Conservation (phyloP, 768 basidiomycete genomes). For the Kwoniella sp. region DNA sequence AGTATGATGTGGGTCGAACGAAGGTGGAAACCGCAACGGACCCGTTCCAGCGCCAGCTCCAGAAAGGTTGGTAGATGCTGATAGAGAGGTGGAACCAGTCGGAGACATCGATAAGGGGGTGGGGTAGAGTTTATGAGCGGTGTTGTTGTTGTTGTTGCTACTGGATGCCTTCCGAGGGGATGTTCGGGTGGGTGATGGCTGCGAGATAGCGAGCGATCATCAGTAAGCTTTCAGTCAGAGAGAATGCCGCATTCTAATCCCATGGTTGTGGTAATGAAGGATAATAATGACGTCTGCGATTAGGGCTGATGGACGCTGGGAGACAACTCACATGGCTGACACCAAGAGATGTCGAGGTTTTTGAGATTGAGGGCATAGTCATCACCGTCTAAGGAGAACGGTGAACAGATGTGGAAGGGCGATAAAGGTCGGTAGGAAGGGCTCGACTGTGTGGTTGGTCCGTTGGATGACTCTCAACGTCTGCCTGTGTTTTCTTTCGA, state of each 20-base stretch:
- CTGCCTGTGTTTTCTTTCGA: no score
- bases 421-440: neutral
- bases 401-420: neutral
- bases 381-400: slow-evolving; percentile 1
- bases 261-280: no score
- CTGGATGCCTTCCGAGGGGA: slow-evolving; percentile 22
- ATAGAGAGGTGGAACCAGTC: slow-evolving; percentile 14
- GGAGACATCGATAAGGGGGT: slow-evolving; percentile 42
- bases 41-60: slow-evolving; percentile 3
- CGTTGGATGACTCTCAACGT: no score
- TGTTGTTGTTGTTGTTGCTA: slow-evolving; percentile 6
- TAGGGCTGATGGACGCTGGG: neutral
- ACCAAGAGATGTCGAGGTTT: neutral
- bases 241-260: no score
- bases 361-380: neutral
- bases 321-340: slow-evolving; percentile 7
- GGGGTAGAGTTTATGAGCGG: slow-evolving; percentile 23
- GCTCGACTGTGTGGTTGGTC: no score
- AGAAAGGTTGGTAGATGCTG: slow-evolving; percentile 16
- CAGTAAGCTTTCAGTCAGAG: neutral
- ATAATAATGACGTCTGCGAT: neutral
- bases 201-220: neutral
- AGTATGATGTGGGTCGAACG: slow-evolving; percentile 33
- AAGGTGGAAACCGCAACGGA: slow-evolving; percentile 30
- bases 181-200: slow-evolving; percentile 23